A percentile compares a stretch with the other conserved stretches of the same genome.
These are phyloP conservation scores for Raffaelea ambrosiae DNA, from an alignment of 2,329 filamentous ascomycete species.

Conservation along the genomic window DNA sequence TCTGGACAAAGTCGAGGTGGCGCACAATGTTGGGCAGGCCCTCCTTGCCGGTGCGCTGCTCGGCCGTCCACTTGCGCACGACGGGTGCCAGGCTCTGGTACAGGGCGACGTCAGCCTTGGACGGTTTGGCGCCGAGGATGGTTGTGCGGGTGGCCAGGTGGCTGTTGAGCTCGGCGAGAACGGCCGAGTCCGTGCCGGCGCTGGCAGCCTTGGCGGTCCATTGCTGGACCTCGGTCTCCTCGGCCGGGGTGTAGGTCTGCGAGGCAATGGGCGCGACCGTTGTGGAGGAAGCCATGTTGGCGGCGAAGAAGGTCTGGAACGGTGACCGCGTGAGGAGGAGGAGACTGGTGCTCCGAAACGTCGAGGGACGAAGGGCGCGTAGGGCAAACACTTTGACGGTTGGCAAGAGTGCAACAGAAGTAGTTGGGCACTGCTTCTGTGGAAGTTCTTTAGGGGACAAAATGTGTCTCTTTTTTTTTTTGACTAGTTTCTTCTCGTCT, in stretches of 20 bases:
- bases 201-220: conserved; percentile 75
- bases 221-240: conserved; percentile 81
- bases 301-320: not conserved
- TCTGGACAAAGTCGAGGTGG: conserved; percentile 90
- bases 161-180: conserved; percentile 68
- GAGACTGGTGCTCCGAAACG: conserved; percentile 21
- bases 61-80: conserved; percentile 70
- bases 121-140: conserved; percentile 81
- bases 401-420: too few species aligned
- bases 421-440: too few species aligned
- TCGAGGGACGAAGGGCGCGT: conserved; percentile 23
- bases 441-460: too few species aligned
- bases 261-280: conserved; percentile 54
- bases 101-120: conserved; percentile 74
- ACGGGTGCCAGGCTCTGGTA: conserved; percentile 71
- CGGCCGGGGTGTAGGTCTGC: conserved; percentile 64
- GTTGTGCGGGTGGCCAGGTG: conserved; percentile 86
- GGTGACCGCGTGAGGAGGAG: conserved; percentile 12
- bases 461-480: too few species aligned
- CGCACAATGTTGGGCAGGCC: conserved; percentile 88
- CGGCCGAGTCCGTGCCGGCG: conserved; percentile 39
- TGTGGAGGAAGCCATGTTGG: not conserved
- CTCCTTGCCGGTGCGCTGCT: conserved; percentile 82
- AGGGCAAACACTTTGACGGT: conserved; percentile 35
- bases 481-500: too few species aligned